Percentiles rank a stretch among this genome's conserved stretches.
Conservation (phyloP, 768 basidiomycete species). For the Mycena filopes region DNA sequence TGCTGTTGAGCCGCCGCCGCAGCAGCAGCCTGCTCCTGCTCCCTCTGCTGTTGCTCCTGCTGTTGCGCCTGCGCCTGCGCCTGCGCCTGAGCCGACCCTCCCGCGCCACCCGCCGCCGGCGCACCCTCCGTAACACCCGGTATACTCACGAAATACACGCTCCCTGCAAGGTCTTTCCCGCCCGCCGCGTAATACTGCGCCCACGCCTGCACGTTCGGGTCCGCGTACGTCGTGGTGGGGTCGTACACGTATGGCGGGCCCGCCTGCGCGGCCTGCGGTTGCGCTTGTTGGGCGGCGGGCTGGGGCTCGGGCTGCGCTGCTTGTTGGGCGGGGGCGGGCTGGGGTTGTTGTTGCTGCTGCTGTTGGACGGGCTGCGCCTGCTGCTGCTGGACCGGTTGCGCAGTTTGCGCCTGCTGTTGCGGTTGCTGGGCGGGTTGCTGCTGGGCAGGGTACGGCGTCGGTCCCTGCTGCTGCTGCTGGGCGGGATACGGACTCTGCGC, state of each 20-base stretch:
- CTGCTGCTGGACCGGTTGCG: too few relatives aligned
- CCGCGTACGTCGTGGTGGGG: slow-evolving; percentile 73
- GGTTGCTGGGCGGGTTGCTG: slow-evolving; percentile 36
- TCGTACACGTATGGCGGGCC: slow-evolving; percentile 70
- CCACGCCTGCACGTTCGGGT: slow-evolving; percentile 88
- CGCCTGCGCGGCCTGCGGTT: slow-evolving; percentile 22
- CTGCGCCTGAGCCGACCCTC: slow-evolving; percentile 17
- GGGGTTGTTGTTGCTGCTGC: slow-evolving; percentile 21
- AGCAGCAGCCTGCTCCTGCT: slow-evolving; percentile 1
- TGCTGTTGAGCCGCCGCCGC: slow-evolving; percentile 27
- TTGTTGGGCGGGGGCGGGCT: slow-evolving; percentile 29
- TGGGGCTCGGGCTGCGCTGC: slow-evolving; percentile 39
- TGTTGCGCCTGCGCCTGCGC: slow-evolving; percentile 28
- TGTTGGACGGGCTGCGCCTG: slow-evolving; percentile 1
- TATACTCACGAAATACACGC: slow-evolving; percentile 84
- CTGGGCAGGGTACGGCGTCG: slow-evolving; percentile 31
- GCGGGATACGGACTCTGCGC: slow-evolving; percentile 46
- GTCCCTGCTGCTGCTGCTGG: slow-evolving; percentile 46
- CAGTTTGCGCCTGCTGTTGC: not conserved
- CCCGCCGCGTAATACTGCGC: slow-evolving; percentile 87
- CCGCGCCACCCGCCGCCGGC: slow-evolving; percentile 26
- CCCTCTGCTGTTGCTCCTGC: not conserved
- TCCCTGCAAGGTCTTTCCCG: slow-evolving; percentile 76
- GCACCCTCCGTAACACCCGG: slow-evolving; percentile 72
- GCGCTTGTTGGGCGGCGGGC: slow-evolving; percentile 33